phyloP scores from a whole-genome alignment of 2,329 filamentous ascomycete genomes.

The Hirsutella thompsonii region DNA sequence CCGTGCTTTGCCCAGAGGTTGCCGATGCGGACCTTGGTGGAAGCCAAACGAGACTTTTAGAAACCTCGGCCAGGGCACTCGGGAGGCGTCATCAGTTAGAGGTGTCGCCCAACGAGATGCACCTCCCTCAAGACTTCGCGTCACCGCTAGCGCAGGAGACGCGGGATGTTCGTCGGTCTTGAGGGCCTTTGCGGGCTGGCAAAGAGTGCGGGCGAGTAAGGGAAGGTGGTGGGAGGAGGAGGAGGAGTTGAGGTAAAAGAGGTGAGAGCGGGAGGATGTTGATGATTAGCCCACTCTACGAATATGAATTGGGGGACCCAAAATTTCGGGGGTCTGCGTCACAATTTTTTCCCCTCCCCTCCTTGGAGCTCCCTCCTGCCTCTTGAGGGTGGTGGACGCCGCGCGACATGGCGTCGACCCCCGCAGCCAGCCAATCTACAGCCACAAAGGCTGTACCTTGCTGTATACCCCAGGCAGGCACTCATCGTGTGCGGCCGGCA shows the following conservation, averaged over 20 bases:
- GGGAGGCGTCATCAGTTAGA: conserved; percentile 14
- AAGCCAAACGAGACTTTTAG: conserved; percentile 9
- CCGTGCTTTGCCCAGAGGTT: not conserved
- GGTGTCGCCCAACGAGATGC: conserved; percentile 10
- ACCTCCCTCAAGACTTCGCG: conserved; percentile 7
- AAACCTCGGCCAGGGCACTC: conserved; percentile 19
- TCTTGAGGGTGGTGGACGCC: too few relatives aligned
- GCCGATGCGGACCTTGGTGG: not conserved
- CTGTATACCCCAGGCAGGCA: too few relatives aligned
- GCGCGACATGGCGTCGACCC: too few relatives aligned
- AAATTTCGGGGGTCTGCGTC: conserved; percentile 14
- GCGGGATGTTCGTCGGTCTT: conserved; percentile 2
- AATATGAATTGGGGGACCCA: conserved; percentile 11
- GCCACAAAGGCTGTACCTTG: too few relatives aligned
- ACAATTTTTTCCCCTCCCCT: conserved; percentile 12
- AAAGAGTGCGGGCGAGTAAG: not conserved
- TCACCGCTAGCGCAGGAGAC: conserved; percentile 7
- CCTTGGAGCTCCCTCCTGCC: not conserved
- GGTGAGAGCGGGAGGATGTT: not conserved
- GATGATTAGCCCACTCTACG: conserved; percentile 4
- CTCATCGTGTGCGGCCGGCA: too few relatives aligned
- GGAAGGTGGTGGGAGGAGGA: not conserved
- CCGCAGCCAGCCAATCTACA: not conserved
- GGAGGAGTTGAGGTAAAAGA: not conserved
- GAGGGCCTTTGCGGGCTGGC: too few relatives aligned